phyloP scores from a whole-genome alignment of 139 green algal species.

The Auxenochlorella pyrenoidosa region DNA sequence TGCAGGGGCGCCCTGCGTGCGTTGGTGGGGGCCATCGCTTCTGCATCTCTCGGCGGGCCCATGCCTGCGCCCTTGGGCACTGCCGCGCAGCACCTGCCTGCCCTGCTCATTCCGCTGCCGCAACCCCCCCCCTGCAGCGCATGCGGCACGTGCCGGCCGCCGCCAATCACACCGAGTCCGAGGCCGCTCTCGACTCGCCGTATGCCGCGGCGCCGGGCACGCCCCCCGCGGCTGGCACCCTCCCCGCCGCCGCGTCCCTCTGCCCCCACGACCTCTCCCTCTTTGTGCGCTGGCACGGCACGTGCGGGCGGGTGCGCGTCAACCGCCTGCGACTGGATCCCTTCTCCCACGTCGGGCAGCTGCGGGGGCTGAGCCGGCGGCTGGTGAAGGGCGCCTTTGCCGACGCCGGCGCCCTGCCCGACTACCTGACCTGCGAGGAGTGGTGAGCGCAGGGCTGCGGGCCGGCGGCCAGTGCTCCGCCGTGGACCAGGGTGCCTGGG shows the following conservation, averaged over 20 bases:
- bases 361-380: slow-evolving; percentile 35
- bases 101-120: not conserved
- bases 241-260: not conserved
- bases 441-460: not conserved
- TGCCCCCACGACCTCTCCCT: slow-evolving; percentile 21
- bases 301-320: not conserved
- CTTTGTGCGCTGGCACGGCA: slow-evolving; percentile 30
- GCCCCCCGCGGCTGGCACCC: not conserved
- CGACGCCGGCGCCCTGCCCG: slow-evolving; percentile 26
- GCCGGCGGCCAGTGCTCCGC: too few species aligned
- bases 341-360: slow-evolving; percentile 20
- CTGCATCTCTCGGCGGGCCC: not conserved
- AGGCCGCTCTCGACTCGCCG: not conserved
- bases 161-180: not conserved
- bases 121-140: not conserved
- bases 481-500: too few species aligned
- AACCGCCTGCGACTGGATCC: slow-evolving; percentile 35
- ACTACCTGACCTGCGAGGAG: slow-evolving; percentile 53
- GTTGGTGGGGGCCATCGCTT: too few species aligned
- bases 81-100: not conserved
- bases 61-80: too few species aligned
- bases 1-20: too few species aligned
- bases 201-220: not conserved
- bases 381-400: slow-evolving; percentile 53
- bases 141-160: not conserved